Evolutionary conservation across 192 early-diverging fungal species (phyloP).

Genomic region (Backusella liffmaniae): DNA sequence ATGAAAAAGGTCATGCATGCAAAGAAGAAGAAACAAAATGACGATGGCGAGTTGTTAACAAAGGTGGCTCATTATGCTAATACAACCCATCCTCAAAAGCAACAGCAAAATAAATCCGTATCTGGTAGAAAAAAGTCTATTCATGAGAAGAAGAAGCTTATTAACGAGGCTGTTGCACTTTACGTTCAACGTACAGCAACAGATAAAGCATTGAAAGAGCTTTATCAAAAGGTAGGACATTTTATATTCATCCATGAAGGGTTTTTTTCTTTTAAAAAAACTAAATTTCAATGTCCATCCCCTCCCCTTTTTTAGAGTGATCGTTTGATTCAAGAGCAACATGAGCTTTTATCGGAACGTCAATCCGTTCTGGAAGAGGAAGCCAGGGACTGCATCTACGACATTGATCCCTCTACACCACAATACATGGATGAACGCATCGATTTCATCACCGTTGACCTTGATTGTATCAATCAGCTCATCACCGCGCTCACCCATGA

Average conservation of each 20-base stretch:
- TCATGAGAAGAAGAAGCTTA: constrained; percentile 8
- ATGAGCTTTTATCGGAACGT: constrained; percentile 25
- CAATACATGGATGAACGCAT: constrained; percentile 38
- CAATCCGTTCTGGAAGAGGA: constrained; percentile 12
- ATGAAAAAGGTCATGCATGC: constrained; percentile 6
- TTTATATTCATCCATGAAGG: background rate
- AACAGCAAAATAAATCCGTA: background rate
- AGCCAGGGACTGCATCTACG: background rate
- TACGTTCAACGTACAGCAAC: background rate
- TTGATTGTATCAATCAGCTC: constrained; percentile 7
- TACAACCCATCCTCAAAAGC: background rate
- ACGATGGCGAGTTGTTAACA: constrained; percentile 11
- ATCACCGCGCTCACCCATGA: background rate
- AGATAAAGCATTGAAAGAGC: background rate
- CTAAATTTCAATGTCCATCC: background rate
- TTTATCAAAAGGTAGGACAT: constrained; percentile 1
- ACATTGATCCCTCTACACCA: background rate
- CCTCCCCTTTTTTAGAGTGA: background rate
- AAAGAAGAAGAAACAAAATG: background rate
- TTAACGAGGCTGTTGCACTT: background rate
- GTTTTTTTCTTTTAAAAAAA: background rate
- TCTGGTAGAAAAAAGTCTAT: background rate
- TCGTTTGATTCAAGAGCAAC: constrained; percentile 14
- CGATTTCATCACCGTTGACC: constrained; percentile 18
- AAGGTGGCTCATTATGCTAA: constrained; percentile 17